These are phyloP conservation scores for Baeospora myosura DNA, from an alignment of 1,284 basidiomycete genomes.

Conservation along the genomic window DNA sequence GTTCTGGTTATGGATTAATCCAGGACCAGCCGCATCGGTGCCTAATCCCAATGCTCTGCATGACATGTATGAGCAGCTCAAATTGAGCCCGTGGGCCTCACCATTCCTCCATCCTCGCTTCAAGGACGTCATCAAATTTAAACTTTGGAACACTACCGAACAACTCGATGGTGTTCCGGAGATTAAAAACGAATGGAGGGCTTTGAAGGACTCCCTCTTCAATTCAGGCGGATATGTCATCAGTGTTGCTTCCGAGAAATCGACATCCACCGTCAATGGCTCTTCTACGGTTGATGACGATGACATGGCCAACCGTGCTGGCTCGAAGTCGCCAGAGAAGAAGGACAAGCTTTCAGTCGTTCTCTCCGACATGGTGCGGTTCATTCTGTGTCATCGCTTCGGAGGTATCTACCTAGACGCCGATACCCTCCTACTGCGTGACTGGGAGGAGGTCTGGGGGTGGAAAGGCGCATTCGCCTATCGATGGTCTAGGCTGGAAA, in stretches of 20 bases:
- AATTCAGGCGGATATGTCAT: conserved; percentile 51
- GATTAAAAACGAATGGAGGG: conserved; percentile 66
- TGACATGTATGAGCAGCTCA: conserved; percentile 59
- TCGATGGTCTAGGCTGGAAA: conserved; percentile 66
- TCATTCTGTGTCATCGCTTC: conserved; percentile 71
- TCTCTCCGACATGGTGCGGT: conserved; percentile 76
- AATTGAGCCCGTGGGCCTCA: conserved; percentile 65
- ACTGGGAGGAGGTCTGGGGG: conserved; percentile 82
- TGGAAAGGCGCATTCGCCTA: conserved; percentile 78
- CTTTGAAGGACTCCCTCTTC: conserved; percentile 50
- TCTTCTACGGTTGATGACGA: no score
- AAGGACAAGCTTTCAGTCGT: conserved; percentile 72
- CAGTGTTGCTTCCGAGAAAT: conserved; percentile 26
- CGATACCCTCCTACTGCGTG: conserved; percentile 67
- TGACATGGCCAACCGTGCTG: conserved; percentile 54
- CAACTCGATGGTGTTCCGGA: conserved; percentile 69
- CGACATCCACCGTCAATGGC: conserved; percentile 17
- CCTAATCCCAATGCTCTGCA: conserved; percentile 58
- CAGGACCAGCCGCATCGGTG: conserved; percentile 53
- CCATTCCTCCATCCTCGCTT: conserved; percentile 72
- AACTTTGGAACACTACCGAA: conserved; percentile 79
- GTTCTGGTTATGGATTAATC: conserved; percentile 81
- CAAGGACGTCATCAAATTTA: conserved; percentile 69
- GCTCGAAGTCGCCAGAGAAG: conserved; percentile 53
- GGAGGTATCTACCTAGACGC: conserved; percentile 79